Percentiles rank a stretch among this genome's conserved stretches.
These are phyloP conservation scores for Tilletia walkeri DNA, from an alignment of 1,284 basidiomycete species.

Conservation along the genomic window DNA sequence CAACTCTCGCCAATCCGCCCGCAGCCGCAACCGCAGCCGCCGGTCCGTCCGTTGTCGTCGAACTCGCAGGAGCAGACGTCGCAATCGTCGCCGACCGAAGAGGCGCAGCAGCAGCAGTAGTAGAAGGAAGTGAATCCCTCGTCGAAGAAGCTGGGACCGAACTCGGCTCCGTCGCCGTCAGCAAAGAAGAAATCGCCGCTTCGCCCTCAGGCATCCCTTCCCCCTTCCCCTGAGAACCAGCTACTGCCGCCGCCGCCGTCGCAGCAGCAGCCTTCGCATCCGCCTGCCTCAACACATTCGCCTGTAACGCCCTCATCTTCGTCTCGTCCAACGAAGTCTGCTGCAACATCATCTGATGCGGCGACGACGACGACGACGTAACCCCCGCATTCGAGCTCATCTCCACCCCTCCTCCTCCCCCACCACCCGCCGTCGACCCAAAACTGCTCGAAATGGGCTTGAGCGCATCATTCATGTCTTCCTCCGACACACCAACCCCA, in stretches of 20 bases:
- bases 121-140: no score
- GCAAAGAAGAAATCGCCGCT: background rate
- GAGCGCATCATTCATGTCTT: conserved; percentile 27
- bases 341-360: conserved; percentile 23
- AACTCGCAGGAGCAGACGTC: background rate
- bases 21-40: background rate
- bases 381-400: background rate
- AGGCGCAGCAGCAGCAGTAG: background rate
- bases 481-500: conserved; percentile 18
- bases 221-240: background rate
- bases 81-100: background rate
- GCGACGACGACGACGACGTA: background rate
- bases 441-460: conserved; percentile 23
- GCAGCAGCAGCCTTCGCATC: background rate
- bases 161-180: background rate
- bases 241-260: background rate
- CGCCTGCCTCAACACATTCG: conserved; percentile 19
- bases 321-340: conserved; percentile 32
- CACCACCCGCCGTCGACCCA: background rate
- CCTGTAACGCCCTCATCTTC: conserved; percentile 29
- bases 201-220: conserved; percentile 3
- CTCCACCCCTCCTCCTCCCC: background rate
- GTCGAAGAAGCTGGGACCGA: background rate
- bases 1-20: background rate
- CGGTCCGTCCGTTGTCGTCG: background rate